A percentile compares a stretch with the other conserved stretches of the same genome.
These are phyloP conservation scores for Plasmopara muralis DNA, from an alignment of 352 stramenopile genomes.

Conservation along the genomic window DNA sequence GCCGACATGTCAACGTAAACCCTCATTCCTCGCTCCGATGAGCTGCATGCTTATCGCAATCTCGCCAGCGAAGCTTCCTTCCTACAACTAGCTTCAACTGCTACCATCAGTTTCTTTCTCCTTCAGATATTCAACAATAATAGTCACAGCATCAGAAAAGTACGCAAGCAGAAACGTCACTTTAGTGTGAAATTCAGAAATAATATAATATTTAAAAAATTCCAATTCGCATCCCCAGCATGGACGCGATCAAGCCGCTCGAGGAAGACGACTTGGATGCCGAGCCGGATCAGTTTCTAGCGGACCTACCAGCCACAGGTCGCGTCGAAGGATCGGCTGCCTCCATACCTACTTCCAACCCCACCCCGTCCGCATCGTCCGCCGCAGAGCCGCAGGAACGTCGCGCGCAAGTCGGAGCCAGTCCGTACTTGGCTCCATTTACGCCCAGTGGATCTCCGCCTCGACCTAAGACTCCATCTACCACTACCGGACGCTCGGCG, in stretches of 20 bases:
- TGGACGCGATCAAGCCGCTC: slow-evolving; percentile 16
- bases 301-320: slow-evolving; percentile 17
- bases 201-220: no score
- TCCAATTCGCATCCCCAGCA: slow-evolving; percentile 3
- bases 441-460: slow-evolving; percentile 57
- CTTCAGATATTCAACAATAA: no score
- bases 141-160: background rate
- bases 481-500: slow-evolving; percentile 8
- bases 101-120: no score
- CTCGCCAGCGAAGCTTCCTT: no score
- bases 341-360: background rate
- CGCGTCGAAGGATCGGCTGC: slow-evolving; percentile 1
- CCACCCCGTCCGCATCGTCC: slow-evolving; percentile 16
- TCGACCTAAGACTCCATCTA: slow-evolving; percentile 48
- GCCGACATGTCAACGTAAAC: no score
- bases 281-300: slow-evolving; percentile 24
- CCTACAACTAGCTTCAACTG: no score
- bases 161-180: background rate
- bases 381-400: slow-evolving; percentile 36
- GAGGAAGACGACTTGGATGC: slow-evolving; percentile 21
- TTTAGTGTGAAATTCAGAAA: no score
- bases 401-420: slow-evolving; percentile 53
- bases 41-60: no score
- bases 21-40: no score
- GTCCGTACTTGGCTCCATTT: slow-evolving; percentile 60